These are phyloP conservation scores for Kodamaea kaohsiungensis DNA, from an alignment of 805 yeast species.

Conservation along the genomic window DNA sequence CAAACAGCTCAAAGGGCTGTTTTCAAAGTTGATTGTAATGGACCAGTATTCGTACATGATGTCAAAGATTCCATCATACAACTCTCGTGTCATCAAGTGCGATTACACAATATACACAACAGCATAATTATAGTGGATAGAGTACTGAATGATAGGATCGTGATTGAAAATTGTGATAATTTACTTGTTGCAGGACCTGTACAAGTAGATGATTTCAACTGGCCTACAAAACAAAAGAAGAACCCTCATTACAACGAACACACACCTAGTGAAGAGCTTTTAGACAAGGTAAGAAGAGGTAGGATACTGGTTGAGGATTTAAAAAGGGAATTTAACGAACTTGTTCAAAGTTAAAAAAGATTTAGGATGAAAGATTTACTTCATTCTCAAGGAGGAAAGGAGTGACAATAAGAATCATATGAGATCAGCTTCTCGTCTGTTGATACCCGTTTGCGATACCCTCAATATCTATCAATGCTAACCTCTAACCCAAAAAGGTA, in stretches of 20 bases:
- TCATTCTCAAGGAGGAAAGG: too few species aligned
- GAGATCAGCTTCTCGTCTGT: too few species aligned
- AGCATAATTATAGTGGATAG: conserved; percentile 17
- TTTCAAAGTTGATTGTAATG: conserved; percentile 21
- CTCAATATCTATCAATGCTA: neutral
- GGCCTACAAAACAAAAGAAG: conserved; percentile 19
- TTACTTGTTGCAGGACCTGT: conserved; percentile 17
- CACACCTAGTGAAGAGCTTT: neutral
- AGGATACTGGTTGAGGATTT: neutral
- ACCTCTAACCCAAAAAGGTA: neutral
- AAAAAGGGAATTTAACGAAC: neutral
- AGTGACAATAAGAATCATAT: too few species aligned
- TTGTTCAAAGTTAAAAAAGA: neutral
- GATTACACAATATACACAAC: conserved; percentile 25
- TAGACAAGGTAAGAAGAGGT: neutral
- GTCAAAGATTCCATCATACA: conserved; percentile 18
- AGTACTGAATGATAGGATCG: conserved; percentile 23
- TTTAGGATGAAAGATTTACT: too few species aligned
- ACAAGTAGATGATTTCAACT: conserved; percentile 32
- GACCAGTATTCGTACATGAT: conserved; percentile 33
- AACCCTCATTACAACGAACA: conserved; percentile 10
- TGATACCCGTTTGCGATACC: neutral
- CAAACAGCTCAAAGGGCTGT: conserved; percentile 16
- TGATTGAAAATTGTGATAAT: conserved; percentile 31
- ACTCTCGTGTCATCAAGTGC: conserved; percentile 30